These are phyloP conservation scores for Phytophthora cryptogea DNA, from an alignment of 352 stramenopile species.

Conservation along the genomic window DNA sequence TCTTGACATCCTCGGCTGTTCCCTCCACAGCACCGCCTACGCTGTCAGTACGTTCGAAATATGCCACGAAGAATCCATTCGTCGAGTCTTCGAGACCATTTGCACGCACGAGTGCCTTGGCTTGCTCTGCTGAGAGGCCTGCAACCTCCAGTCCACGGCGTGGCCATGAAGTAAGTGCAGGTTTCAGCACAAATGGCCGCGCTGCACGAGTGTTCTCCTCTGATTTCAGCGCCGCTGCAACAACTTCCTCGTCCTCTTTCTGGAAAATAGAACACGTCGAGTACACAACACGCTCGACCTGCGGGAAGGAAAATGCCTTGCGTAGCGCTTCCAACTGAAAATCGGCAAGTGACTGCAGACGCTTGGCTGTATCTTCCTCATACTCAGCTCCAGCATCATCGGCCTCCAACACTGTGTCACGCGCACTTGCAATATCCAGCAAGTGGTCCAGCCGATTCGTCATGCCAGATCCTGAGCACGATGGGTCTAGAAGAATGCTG, in stretches of 20 bases:
- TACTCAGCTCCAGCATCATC: constrained; percentile 40
- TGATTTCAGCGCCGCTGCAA: constrained; percentile 84
- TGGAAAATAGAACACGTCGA: constrained; percentile 97
- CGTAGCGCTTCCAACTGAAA: constrained; percentile 95
- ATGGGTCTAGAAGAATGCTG: constrained; percentile 95
- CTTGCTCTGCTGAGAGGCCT: constrained; percentile 64
- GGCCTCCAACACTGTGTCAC: constrained; percentile 47
- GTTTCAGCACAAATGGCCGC: constrained; percentile 67
- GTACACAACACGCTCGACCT: constrained; percentile 95
- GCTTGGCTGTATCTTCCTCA: constrained; percentile 63
- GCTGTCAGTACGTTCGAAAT: constrained; percentile 84
- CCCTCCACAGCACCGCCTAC: background rate
- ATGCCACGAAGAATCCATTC: constrained; percentile 97
- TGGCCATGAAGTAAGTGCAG: constrained; percentile 73
- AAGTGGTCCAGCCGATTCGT: constrained; percentile 92
- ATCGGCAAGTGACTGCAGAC: constrained; percentile 91
- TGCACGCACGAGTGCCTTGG: constrained; percentile 89
- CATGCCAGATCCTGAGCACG: constrained; percentile 97
- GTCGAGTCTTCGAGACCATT: constrained; percentile 93
- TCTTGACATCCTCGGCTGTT: constrained; percentile 1
- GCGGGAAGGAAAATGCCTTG: constrained; percentile 95
- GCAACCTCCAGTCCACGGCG: constrained; percentile 66
- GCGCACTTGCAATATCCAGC: constrained; percentile 83
- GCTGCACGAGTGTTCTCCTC: constrained; percentile 48
- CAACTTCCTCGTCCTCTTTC: constrained; percentile 96